phyloP scores from a whole-genome alignment of 768 basidiomycete genomes.

The Tulasnella sp. region DNA sequence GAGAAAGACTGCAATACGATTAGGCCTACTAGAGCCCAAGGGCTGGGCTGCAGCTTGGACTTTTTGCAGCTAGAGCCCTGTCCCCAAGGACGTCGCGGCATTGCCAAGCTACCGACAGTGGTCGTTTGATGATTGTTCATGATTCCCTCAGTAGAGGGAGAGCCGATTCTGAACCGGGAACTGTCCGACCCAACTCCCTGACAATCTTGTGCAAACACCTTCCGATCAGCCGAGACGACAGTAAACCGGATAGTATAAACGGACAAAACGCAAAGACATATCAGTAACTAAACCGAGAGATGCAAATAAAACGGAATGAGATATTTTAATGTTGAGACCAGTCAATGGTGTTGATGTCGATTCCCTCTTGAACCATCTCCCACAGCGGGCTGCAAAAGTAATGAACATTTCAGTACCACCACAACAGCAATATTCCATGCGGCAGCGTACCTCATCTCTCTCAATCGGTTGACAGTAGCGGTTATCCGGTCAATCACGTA shows the following conservation, averaged over 20 bases:
- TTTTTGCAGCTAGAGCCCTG: no score
- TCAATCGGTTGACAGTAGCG: constrained; percentile 78
- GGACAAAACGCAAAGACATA: not conserved
- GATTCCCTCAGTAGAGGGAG: no score
- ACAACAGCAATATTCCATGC: not conserved
- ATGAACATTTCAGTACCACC: not conserved
- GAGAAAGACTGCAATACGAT: no score
- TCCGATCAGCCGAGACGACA: not conserved
- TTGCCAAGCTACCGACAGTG: no score
- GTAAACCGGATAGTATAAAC: not conserved
- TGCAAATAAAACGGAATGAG: no score
- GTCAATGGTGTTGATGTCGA: constrained; percentile 92
- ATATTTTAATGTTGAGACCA: constrained; percentile 87
- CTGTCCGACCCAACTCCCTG: no score
- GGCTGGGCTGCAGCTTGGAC: no score
- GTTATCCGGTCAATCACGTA: constrained; percentile 89
- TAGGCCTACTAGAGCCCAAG: no score
- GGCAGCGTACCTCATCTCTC: constrained; percentile 75
- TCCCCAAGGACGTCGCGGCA: no score
- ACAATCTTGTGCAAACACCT: not conserved
- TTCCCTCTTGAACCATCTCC: constrained; percentile 99
- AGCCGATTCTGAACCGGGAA: no score
- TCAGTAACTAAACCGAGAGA: no score
- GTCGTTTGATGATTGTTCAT: no score
- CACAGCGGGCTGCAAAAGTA: constrained; percentile 72